Evolutionary conservation across 169 alveolate species (phyloP).

Genomic region (Perkinsus olseni): DNA sequence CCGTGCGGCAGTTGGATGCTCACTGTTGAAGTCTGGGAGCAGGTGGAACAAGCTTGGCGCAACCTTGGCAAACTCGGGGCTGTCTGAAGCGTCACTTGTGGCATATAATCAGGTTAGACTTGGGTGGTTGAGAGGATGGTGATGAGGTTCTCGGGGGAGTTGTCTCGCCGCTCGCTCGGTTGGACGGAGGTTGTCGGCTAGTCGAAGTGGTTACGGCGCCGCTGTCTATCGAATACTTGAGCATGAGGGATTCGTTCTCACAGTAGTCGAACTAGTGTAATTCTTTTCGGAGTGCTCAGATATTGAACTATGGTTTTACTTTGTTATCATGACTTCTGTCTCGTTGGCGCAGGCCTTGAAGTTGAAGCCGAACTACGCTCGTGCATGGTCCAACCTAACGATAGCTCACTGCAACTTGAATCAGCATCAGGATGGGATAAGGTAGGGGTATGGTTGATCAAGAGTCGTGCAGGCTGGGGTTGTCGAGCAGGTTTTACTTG

Average conservation of each 20-base stretch:
- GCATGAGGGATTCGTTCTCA: too few species aligned
- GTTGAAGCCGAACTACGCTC: constrained; percentile 63
- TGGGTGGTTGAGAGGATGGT: constrained; percentile 26
- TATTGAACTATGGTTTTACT: too few species aligned
- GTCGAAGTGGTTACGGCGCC: too few species aligned
- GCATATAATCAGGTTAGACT: constrained; percentile 32
- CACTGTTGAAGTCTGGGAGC: not conserved
- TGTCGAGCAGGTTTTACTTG: constrained; percentile 51
- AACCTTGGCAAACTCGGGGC: constrained; percentile 58
- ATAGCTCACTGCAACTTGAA: constrained; percentile 60
- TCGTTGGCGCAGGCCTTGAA: constrained; percentile 53
- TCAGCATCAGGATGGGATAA: constrained; percentile 6
- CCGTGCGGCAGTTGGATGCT: not conserved
- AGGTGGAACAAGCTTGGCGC: constrained; percentile 78
- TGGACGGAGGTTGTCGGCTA: too few species aligned
- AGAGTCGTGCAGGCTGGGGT: too few species aligned
- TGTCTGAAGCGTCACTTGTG: constrained; percentile 51
- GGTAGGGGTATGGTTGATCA: not conserved
- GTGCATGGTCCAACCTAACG: constrained; percentile 74
- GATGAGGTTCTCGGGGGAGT: constrained; percentile 35
- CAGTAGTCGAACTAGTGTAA: too few species aligned
- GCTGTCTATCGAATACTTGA: too few species aligned
- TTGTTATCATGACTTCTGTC: too few species aligned
- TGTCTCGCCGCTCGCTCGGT: too few species aligned
- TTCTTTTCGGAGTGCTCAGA: too few species aligned